Percentiles rank a stretch among this genome's conserved stretches.
Evolutionary conservation across 768 basidiomycete genomes (phyloP).

Genomic region (Russula ochroleuca): DNA sequence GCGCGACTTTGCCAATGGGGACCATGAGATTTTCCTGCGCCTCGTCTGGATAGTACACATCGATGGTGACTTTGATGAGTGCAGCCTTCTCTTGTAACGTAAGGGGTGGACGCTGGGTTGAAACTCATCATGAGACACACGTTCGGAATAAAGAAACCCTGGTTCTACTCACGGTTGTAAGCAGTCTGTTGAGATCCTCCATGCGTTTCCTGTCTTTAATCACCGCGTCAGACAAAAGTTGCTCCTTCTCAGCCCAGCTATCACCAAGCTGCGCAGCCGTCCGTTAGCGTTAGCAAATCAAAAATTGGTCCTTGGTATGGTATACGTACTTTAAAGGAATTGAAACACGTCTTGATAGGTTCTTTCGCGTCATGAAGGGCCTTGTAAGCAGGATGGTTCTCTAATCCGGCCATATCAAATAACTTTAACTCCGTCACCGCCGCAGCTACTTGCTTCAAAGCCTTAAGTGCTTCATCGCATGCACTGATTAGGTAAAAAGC

Average conservation of each 20-base stretch:
- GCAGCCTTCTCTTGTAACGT: not conserved
- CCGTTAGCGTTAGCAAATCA: not conserved
- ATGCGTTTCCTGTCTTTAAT: slow-evolving; percentile 16
- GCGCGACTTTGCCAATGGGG: not conserved
- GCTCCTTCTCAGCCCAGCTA: not conserved
- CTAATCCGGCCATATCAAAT: slow-evolving; percentile 10
- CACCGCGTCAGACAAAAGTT: not conserved
- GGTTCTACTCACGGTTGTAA: slow-evolving; percentile 4
- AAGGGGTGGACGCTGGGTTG: slow-evolving; percentile 3
- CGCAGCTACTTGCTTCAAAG: slow-evolving; percentile 4
- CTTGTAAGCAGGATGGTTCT: slow-evolving; percentile 10
- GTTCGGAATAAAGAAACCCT: not conserved
- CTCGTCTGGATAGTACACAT: not conserved
- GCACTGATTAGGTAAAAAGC: slow-evolving; percentile 1
- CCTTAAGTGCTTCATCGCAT: slow-evolving; percentile 12
- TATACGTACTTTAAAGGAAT: slow-evolving; percentile 9
- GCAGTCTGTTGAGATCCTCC: slow-evolving; percentile 9
- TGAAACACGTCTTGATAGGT: slow-evolving; percentile 12
- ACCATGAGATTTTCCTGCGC: not conserved
- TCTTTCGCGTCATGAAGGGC: not conserved
- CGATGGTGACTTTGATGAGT: slow-evolving; percentile 5
- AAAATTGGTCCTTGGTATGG: not conserved
- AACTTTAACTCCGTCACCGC: slow-evolving; percentile 18
- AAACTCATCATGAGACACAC: not conserved
- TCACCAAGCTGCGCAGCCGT: not conserved